Evolutionary conservation across 2,329 filamentous ascomycete species (phyloP).

Genomic region (Immersiporthe knoxdaviesiana): DNA sequence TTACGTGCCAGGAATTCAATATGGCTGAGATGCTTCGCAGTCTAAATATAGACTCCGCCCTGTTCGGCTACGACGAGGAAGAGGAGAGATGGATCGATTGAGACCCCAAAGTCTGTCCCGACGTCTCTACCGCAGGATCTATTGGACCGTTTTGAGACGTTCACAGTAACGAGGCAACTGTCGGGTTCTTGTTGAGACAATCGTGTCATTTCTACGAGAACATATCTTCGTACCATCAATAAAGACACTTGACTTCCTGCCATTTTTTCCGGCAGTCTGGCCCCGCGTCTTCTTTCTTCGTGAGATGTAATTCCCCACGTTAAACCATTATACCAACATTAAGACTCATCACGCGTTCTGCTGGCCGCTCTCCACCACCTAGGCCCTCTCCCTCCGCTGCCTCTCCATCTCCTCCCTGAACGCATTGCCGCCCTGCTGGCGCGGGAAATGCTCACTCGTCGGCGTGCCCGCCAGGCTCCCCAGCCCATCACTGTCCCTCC

Average conservation of each 20-base stretch:
- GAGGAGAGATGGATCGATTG: slow-evolving; percentile 27
- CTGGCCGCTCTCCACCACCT: background rate
- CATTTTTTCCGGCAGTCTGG: background rate
- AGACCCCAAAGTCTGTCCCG: background rate
- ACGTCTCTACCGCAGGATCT: background rate
- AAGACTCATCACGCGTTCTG: background rate
- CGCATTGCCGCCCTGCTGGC: slow-evolving; percentile 43
- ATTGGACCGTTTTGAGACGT: background rate
- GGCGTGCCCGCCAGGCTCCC: slow-evolving; percentile 55
- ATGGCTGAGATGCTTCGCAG: slow-evolving; percentile 27
- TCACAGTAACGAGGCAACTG: background rate
- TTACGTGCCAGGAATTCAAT: slow-evolving; percentile 20
- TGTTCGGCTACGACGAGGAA: slow-evolving; percentile 26
- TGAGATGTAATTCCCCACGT: background rate
- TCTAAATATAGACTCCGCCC: slow-evolving; percentile 24
- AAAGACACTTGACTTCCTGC: background rate
- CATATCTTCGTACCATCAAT: background rate
- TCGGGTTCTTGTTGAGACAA: background rate
- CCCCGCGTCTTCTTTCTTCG: background rate
- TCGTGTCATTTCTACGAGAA: background rate
- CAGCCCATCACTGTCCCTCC: slow-evolving; percentile 52
- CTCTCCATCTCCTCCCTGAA: slow-evolving; percentile 56
- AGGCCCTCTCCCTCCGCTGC: slow-evolving; percentile 46
- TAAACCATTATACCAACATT: background rate
- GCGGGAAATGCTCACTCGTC: slow-evolving; percentile 45